Percentiles rank a stretch among this genome's conserved stretches.
These are phyloP conservation scores for Hibiscus tridactylites DNA, from an alignment of 345 rosid species.

Conservation along the genomic window DNA sequence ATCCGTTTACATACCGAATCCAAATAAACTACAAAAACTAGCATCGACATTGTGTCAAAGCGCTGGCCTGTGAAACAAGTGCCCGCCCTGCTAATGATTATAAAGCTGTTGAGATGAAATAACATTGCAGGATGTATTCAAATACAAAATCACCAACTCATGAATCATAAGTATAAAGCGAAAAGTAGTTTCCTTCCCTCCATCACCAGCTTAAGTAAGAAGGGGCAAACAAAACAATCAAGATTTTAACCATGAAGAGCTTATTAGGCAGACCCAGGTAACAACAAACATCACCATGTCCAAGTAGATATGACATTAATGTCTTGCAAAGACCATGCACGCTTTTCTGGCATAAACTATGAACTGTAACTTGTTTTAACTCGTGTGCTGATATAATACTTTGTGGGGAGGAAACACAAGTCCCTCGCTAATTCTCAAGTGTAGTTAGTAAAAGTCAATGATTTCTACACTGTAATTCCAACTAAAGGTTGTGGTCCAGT, in stretches of 20 bases:
- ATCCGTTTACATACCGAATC: background rate
- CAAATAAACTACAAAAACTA: background rate
- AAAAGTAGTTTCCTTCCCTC: background rate
- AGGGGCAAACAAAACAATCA: background rate
- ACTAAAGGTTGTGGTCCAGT: background rate
- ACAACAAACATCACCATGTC: background rate
- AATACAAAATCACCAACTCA: background rate
- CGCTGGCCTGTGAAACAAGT: background rate
- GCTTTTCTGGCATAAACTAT: background rate
- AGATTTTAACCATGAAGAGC: background rate
- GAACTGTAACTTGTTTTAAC: background rate
- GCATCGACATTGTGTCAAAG: background rate
- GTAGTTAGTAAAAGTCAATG: background rate
- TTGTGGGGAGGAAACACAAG: background rate
- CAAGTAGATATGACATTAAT: background rate
- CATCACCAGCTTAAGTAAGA: background rate
- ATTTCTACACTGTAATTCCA: background rate
- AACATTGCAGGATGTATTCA: background rate
- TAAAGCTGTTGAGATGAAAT: background rate
- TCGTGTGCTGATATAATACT: background rate
- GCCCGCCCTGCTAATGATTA: background rate
- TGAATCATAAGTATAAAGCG: background rate
- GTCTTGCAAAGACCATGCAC: background rate
- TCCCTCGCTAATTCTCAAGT: background rate
- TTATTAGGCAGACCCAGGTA: background rate